Evolutionary conservation across 2,329 filamentous ascomycete species (phyloP), one percentile per base, ranked within the genome.

Genomic region (Penicillium sp.): DNA sequence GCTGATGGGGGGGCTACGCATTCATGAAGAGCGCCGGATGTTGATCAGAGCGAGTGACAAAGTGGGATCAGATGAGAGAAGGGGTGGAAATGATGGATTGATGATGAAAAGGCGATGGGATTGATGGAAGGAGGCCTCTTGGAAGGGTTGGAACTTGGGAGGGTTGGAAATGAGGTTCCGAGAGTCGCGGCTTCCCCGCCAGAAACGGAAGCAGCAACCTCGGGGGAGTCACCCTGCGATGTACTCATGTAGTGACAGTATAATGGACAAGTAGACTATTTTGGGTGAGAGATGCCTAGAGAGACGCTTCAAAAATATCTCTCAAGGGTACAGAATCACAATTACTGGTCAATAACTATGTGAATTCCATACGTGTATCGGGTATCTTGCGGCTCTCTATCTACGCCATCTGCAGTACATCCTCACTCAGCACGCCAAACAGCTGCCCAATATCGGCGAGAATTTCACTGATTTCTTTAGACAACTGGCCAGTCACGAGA

Each of bases 391-490:
- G 31, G 44, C 49, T 50, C 18, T 13, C 24, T 50, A 44, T 58
- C 66, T 74, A 83, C 66, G 83, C 76, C 60, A 88, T 74, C 70
- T 83, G 83, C 60, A 88, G 73, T 62, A 82, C 81, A 65, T 88
- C 85, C 69, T 88, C 86, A 70, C 85, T 81, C 56, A 88, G 69
- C 16, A 85, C 81, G 6, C 86, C 86, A 71, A 87, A 88, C 18
- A 89, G 69, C 60, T 79, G 80, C 61, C 87, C 83, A 44, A 87
- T 80, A 63, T 85, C 83, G 50, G 75, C 77, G 43, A 83, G 79
- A 31, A 85, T 79, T n/a, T 77, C 76, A 33, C 73, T 75, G 52
- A 87, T 85, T 60, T 86, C 83, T 43, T 80, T 77, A 18, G 82
- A 82, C 43, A 87, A 72, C 64, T 86, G 86, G 37, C 82, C 85